Evolutionary conservation across 495 filamentous ascomycete species (phyloP), one percentile per base, ranked within the genome.

Genomic region (Hypoxylon fragiforme): DNA sequence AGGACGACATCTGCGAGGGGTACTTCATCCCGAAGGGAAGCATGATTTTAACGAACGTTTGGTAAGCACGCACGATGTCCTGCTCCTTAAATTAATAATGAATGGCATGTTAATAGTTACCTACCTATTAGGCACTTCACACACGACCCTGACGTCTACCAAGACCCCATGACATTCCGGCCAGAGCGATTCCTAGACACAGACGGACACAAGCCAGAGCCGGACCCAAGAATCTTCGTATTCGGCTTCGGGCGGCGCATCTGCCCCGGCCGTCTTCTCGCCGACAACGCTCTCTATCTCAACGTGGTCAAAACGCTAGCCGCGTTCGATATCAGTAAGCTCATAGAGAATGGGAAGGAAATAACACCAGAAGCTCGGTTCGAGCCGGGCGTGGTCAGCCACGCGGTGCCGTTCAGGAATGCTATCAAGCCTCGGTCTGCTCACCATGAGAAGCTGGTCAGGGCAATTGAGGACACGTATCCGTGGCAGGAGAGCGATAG

Each of bases 221-320:
- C 69, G 1, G 74, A 76, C 3, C 73, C 72, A 4, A 64, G 70
- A 16, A 66, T 64, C 38, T 71, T 73, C 7, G 66, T 62, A 4
- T 85, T 81, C 54, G 81, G 82, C 1, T 79, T 76, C 58, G 78
- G 80, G 21, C 68, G 79, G 1, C 71, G 80, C 12, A 70, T 80
- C 41, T 82, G 80, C 47, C 75, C 78, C 2, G 79, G 78, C 0
- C 74, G 74, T n/a, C 58, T 71, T 13, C 60, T 80, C 3, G 79
- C 79, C 1, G 73, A 81, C 22, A 68, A 71, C 7, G 67, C 62
- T 7, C 44, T 81, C 7, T 77, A 73, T 55, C 57, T 80, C 16
- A 69, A 63, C 12, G 66, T 81, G 12, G 72, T 69, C 11, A 72
- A 73, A 18, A 39, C 74, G 7, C 63, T 81, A 0, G 70, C 77